Conservation (phyloP, 2,329 filamentous ascomycete species). For the Paecilomyces fulvus region DNA sequence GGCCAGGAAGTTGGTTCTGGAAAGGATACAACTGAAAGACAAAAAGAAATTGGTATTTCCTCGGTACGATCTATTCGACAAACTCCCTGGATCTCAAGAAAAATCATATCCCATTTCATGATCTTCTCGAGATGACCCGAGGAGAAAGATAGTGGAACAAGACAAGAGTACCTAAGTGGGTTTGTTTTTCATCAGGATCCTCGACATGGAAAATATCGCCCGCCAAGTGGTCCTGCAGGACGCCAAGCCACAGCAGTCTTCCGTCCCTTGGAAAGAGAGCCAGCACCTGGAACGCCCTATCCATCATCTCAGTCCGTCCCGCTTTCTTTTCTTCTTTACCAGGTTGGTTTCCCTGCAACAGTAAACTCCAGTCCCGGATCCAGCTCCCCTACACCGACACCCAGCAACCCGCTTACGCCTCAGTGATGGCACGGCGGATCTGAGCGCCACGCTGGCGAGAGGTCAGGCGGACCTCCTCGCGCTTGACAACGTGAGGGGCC, state of each 20-base stretch:
- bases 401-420: conserved; percentile 37
- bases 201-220: not conserved
- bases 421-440: conserved; percentile 53
- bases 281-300: not conserved
- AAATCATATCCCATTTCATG: conserved; percentile 1
- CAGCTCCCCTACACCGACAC: conserved; percentile 16
- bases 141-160: not conserved
- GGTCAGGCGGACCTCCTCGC: conserved; percentile 62
- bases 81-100: not conserved
- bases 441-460: conserved; percentile 81
- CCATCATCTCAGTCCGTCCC: not conserved
- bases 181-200: not conserved
- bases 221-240: not conserved
- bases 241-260: not conserved
- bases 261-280: not conserved
- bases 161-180: not conserved
- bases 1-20: not conserved
- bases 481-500: conserved; percentile 56
- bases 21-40: not conserved
- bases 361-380: conserved; percentile 1
- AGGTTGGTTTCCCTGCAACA: not conserved
- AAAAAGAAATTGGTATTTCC: conserved; percentile 1
- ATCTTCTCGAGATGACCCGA: not conserved
- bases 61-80: conserved; percentile 1
- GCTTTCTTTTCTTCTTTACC: conserved; percentile 1